Evolutionary conservation across 352 stramenopile genomes (phyloP).

Genomic region (Chrysophaeum taylorii): DNA sequence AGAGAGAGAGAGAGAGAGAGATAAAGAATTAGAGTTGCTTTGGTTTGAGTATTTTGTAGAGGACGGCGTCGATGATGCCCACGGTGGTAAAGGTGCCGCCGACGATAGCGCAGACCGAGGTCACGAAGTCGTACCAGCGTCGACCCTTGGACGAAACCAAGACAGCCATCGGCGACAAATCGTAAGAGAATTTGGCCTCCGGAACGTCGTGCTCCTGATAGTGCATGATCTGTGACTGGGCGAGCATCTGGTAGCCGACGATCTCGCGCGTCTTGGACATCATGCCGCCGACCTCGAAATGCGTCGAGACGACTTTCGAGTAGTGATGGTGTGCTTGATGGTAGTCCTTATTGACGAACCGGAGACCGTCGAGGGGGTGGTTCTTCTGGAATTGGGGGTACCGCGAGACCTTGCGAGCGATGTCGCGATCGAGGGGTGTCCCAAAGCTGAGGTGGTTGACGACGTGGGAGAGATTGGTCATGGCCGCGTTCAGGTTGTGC

Average conservation of each 20-base stretch:
- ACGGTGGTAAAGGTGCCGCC: slow-evolving; percentile 88
- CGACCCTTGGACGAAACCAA: slow-evolving; percentile 63
- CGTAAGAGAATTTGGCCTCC: slow-evolving; percentile 62
- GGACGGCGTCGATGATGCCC: slow-evolving; percentile 63
- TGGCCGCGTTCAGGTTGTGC: slow-evolving; percentile 86
- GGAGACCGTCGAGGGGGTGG: slow-evolving; percentile 75
- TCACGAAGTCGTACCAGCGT: slow-evolving; percentile 89
- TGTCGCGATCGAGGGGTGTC: slow-evolving; percentile 41
- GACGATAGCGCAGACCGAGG: slow-evolving; percentile 83
- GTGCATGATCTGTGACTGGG: slow-evolving; percentile 62
- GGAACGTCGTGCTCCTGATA: slow-evolving; percentile 58
- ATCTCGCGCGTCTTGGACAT: slow-evolving; percentile 77
- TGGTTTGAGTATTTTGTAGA: slow-evolving; percentile 14
- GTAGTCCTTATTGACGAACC: slow-evolving; percentile 75
- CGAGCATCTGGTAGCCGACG: slow-evolving; percentile 61
- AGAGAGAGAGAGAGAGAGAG: too few relatives aligned
- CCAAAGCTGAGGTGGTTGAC: slow-evolving; percentile 94
- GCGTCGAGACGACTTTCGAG: slow-evolving; percentile 93
- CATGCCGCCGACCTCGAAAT: slow-evolving; percentile 50
- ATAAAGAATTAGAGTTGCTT: slow-evolving; percentile 14
- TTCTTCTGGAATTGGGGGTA: slow-evolving; percentile 61
- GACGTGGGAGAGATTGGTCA: slow-evolving; percentile 84
- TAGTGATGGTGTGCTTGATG: slow-evolving; percentile 97
- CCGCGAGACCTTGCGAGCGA: slow-evolving; percentile 41
- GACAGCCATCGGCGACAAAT: slow-evolving; percentile 66